These are phyloP conservation scores for Hydnomerulius pinastri DNA, from an alignment of 768 basidiomycete species.

Conservation along the genomic window DNA sequence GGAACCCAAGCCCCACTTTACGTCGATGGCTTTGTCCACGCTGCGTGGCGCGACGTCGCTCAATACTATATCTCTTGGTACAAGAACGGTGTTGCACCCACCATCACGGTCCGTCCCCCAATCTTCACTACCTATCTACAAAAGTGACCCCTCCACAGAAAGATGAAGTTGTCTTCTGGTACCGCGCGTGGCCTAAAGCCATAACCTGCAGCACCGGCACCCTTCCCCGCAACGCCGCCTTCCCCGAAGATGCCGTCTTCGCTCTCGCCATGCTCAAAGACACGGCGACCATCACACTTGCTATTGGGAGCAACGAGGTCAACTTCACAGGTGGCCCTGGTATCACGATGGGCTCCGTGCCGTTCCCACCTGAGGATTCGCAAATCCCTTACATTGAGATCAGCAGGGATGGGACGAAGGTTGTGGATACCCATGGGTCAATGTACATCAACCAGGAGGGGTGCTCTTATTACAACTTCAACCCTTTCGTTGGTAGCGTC, in stretches of 20 bases:
- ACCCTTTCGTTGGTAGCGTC: conserved; percentile 25
- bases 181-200: conserved; percentile 24
- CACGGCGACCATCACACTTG: too few relatives aligned
- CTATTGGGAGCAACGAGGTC: too few relatives aligned
- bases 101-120: conserved; percentile 7
- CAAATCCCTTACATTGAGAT: conserved; percentile 31
- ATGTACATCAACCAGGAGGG: conserved; percentile 21
- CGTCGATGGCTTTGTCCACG: conserved; percentile 25
- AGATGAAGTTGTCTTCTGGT: conserved; percentile 29
- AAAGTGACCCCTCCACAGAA: conserved; percentile 12
- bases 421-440: conserved; percentile 14
- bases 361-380: conserved; percentile 25
- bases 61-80: conserved; percentile 28
- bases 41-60: conserved; percentile 26
- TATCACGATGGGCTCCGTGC: conserved; percentile 26
- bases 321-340: too few relatives aligned
- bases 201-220: conserved; percentile 30
- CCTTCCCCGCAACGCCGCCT: too few relatives aligned
- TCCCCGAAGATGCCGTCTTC: too few relatives aligned
- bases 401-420: conserved; percentile 16
- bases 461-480: conserved; percentile 30
- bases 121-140: background rate
- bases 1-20: conserved; percentile 26
- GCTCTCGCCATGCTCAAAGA: too few relatives aligned
- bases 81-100: conserved; percentile 22